Evolutionary conservation across 495 filamentous ascomycete species (phyloP).

Genomic region (Penicillium paradoxum): DNA sequence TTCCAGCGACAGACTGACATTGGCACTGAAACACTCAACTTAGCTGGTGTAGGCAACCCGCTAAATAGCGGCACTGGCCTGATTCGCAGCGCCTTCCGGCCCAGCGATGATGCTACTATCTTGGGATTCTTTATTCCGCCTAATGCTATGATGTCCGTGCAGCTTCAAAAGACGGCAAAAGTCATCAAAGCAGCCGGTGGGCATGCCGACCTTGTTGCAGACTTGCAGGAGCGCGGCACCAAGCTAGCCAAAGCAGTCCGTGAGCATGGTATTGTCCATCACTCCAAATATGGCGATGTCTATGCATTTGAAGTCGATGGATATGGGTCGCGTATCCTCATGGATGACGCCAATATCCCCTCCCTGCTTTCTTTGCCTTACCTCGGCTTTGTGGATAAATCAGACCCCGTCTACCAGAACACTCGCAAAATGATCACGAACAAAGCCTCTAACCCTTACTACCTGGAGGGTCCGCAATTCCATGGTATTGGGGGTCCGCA

Average conservation of each 20-base stretch:
- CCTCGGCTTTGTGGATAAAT: slow-evolving; percentile 68
- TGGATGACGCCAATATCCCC: slow-evolving; percentile 97
- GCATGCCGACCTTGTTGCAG: slow-evolving; percentile 40
- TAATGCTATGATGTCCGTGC: slow-evolving; percentile 93
- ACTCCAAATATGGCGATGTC: slow-evolving; percentile 78
- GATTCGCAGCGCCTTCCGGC: slow-evolving; percentile 87
- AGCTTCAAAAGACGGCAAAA: slow-evolving; percentile 71
- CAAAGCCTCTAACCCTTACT: slow-evolving; percentile 83
- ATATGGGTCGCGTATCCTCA: slow-evolving; percentile 83
- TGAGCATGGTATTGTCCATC: slow-evolving; percentile 84
- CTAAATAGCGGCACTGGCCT: slow-evolving; percentile 79
- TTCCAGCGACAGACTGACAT: slow-evolving; percentile 75
- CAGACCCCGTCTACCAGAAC: slow-evolving; percentile 75
- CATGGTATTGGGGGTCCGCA: slow-evolving; percentile 82
- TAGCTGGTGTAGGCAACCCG: slow-evolving; percentile 83
- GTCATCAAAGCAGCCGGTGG: slow-evolving; percentile 58
- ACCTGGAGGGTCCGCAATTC: slow-evolving; percentile 71
- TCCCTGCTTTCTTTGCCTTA: slow-evolving; percentile 82
- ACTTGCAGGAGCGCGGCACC: slow-evolving; percentile 61
- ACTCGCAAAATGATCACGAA: slow-evolving; percentile 87
- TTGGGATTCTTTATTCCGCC: slow-evolving; percentile 93
- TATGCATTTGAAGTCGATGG: slow-evolving; percentile 98
- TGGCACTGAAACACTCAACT: slow-evolving; percentile 85
- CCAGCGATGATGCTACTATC: slow-evolving; percentile 97
- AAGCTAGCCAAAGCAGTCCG: slow-evolving; percentile 71